Evolutionary conservation across 2,329 filamentous ascomycete genomes (phyloP), one percentile per base, ranked within the genome.

Genomic region (Aspergillus persii): DNA sequence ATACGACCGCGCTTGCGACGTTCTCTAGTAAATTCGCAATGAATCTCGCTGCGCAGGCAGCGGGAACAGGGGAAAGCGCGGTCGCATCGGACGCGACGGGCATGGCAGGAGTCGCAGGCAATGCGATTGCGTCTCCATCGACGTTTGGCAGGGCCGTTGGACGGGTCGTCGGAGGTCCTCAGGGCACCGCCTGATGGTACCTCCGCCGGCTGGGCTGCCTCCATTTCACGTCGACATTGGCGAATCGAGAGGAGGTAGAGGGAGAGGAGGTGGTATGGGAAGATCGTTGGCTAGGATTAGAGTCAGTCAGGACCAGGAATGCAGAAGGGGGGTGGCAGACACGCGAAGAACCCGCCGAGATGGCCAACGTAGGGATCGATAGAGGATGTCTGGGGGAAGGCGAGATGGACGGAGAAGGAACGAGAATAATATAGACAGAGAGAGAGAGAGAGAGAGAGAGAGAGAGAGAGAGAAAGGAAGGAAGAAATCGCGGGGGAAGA

Each of bases 81-180:
- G 76, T 97, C 92, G 74, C 93, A 97, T 78, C 96, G 96, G 23
- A 93, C 96, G 64, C 93, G 85, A 60, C 96, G 83, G 73, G 96
- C 91, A 75, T 97, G 96, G 77, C 93, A 97, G 74, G 96, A 92
- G 76, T 97, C 93, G 78, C 93, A 97, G 23, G 93, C 93, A 69
- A 75, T 72, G 48, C 69, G 69, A 57, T 75, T 76, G 23, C 73
- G 70, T 39, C 71, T 69, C 73, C 73, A 74, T 54, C 74, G 71
- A 57, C 71, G 71, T 53, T 75, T 76, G 33, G 66, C 64, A 53
- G 67, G 63, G 39, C 62, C 56, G 53, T 57, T 60, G 47, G 48
- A 29, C 33, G 57, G 56, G 8, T 67, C 61, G 30, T 65, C 61
- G 49, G 55, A 36, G 50, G 63, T 47, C 27, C 47, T 56, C 57